These are phyloP conservation scores for Trametes elegans DNA, from an alignment of 768 basidiomycete genomes.

Conservation along the genomic window DNA sequence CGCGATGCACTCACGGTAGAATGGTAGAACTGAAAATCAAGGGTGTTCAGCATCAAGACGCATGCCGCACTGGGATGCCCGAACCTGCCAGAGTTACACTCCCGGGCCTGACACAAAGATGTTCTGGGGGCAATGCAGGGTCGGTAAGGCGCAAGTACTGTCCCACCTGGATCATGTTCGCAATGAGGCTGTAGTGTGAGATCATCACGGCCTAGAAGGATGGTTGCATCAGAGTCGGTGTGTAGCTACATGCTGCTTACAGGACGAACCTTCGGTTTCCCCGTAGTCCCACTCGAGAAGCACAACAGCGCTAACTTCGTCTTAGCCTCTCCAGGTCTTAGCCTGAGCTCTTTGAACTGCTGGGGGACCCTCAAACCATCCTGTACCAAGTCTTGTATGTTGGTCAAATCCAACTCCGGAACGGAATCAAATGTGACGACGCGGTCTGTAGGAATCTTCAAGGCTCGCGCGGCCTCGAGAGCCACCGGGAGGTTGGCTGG, in stretches of 20 bases:
- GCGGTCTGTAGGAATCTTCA: constrained; percentile 19
- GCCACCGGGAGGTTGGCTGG: constrained; percentile 21
- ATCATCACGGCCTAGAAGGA: constrained; percentile 34
- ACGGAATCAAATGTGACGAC: constrained; percentile 17
- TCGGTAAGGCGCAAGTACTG: constrained; percentile 18
- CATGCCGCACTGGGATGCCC: constrained; percentile 19
- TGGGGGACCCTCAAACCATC: constrained; percentile 18
- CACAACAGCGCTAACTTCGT: constrained; percentile 31
- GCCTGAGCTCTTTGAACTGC: constrained; percentile 21
- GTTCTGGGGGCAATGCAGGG: constrained; percentile 17
- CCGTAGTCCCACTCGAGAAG: constrained; percentile 35
- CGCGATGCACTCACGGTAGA: constrained; percentile 14
- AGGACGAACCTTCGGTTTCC: constrained; percentile 26
- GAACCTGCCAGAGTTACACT: constrained; percentile 35
- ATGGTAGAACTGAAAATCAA: constrained; percentile 10
- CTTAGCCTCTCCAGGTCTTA: constrained; percentile 27
- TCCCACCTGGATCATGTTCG: constrained; percentile 30
- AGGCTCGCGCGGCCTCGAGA: constrained; percentile 18
- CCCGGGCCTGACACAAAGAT: constrained; percentile 24
- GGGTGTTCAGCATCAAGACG: not conserved
- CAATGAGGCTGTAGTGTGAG: constrained; percentile 31
- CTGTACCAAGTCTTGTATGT: constrained; percentile 23
- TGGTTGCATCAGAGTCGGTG: not conserved
- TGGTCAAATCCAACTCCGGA: constrained; percentile 19
- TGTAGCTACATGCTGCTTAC: not conserved